Evolutionary conservation across 176 grass and related monocot genomes (phyloP), one percentile per base, ranked within the genome.

Genomic region (Leersia perrieri): DNA sequence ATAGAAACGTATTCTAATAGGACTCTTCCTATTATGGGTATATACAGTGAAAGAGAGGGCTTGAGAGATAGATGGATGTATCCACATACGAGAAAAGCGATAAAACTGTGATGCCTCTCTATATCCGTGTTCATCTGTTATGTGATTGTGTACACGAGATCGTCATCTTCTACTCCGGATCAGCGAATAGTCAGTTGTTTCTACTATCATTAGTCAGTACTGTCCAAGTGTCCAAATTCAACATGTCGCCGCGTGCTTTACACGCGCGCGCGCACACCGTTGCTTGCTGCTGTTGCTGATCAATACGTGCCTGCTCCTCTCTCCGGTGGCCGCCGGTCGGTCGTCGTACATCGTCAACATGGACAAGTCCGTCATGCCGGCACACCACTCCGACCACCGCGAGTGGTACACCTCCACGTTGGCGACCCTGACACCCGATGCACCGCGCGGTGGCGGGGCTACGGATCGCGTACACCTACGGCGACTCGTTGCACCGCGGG

Each of bases 301-400:
- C 11, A 61, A 2, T 44, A 14, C 63, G 53, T 88, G 86, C 26
- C 23, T 58, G 27, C 26, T 78, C 22, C 11, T 78, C 28, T 26
- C 32, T 69, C 39, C 70, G 14, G 76, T 8, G 44, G 38, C 32
- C 4, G 71, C 70, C 31, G 63, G 1, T 27, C 8, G 87, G 53
- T 5, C 51, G 0, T 29, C 67, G 0, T 89, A 87, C 71, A 82
- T 93, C 13, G 61, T 93, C 60, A 84, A 93, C 77, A 89, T 93
- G 91, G 87, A 89, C 87, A 76, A 44, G 27, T 84, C 91, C 31
- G 66, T 62, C 44, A 89, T 87, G 87, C 87, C 80, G 66, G 3
- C 45, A 5, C 38, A 39, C 28, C 38, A 77, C 27, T 51, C 67
- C 16, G 16, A 45, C 39, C 84, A 72, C 76, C 76, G 38, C 15